phyloP scores from a whole-genome alignment of 495 filamentous ascomycete genomes.

The Achaetomiella virescens region DNA sequence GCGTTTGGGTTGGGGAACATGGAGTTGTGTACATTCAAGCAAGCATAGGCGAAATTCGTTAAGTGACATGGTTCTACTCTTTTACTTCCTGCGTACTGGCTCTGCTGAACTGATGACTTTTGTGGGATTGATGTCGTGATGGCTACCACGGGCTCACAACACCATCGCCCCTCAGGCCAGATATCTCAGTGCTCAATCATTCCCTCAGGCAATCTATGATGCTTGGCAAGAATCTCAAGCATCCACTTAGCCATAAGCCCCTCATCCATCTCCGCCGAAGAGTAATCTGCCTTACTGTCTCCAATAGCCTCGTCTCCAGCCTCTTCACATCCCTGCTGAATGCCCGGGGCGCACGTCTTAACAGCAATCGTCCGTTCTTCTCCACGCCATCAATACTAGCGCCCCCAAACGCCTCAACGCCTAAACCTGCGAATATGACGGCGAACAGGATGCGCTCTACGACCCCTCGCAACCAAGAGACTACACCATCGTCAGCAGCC shows the following conservation, averaged over 20 bases:
- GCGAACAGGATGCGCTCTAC: conserved; percentile 38
- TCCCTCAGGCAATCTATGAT: no score
- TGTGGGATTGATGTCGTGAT: no score
- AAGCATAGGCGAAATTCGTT: conserved; percentile 7
- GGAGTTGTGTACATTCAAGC: conserved; percentile 10
- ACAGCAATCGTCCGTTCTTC: conserved; percentile 56
- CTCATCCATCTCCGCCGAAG: conserved; percentile 51
- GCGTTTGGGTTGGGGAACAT: conserved; percentile 11
- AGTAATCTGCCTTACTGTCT: conserved; percentile 61
- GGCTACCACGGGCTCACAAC: no score
- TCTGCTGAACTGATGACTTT: no score
- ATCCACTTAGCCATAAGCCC: conserved; percentile 45
- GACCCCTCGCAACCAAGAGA: conserved; percentile 29
- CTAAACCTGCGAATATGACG: conserved; percentile 55
- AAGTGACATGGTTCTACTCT: not conserved
- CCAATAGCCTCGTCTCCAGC: conserved; percentile 46
- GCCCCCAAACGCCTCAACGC: conserved; percentile 48
- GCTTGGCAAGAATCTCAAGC: conserved; percentile 46
- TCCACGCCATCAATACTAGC: conserved; percentile 56
- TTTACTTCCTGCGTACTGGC: not conserved
- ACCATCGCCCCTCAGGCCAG: no score
- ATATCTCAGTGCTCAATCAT: no score
- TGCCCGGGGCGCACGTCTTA: conserved; percentile 50
- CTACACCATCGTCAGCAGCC: conserved; percentile 27
- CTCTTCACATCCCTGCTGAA: conserved; percentile 50